Conservation (phyloP, 1,139 yeast species). For the Sugiyamaella xylanicola region DNA sequence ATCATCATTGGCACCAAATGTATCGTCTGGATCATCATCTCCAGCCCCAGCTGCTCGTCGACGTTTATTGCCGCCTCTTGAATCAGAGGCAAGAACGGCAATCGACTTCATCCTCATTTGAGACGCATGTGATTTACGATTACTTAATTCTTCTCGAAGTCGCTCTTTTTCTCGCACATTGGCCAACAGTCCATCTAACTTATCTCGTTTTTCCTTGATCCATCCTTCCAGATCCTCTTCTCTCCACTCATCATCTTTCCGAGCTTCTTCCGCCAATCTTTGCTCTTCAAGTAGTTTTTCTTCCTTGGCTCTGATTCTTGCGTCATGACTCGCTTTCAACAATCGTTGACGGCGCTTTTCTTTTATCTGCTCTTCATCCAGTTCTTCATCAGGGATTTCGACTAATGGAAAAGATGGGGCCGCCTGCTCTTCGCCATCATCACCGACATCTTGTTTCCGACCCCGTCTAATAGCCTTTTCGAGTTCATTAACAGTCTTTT, state of each 20-base stretch:
- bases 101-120: constrained; percentile 91
- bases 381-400: constrained; percentile 76
- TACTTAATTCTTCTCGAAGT: constrained; percentile 75
- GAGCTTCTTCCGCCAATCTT: constrained; percentile 48
- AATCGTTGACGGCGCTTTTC: constrained; percentile 85
- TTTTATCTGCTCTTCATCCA: constrained; percentile 75
- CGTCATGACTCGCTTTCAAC: constrained; percentile 84
- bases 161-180: constrained; percentile 67
- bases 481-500: constrained; percentile 63
- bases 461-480: constrained; percentile 73
- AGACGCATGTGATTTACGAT: constrained; percentile 87
- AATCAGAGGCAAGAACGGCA: constrained; percentile 84
- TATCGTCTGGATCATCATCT: constrained; percentile 90
- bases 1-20: constrained; percentile 93
- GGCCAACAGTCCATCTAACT: constrained; percentile 59
- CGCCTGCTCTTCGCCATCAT: constrained; percentile 51
- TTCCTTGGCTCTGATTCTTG: constrained; percentile 78
- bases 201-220: constrained; percentile 69
- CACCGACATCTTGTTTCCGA: constrained; percentile 63
- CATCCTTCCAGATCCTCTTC: constrained; percentile 73
- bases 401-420: constrained; percentile 77
- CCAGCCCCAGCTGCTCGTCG: constrained; percentile 50
- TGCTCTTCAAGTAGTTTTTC: constrained; percentile 67
- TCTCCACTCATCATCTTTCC: constrained; percentile 77
- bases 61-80: constrained; percentile 33